These are phyloP conservation scores for Phytophthora parvispora DNA, from an alignment of 352 stramenopile genomes.

Conservation along the genomic window DNA sequence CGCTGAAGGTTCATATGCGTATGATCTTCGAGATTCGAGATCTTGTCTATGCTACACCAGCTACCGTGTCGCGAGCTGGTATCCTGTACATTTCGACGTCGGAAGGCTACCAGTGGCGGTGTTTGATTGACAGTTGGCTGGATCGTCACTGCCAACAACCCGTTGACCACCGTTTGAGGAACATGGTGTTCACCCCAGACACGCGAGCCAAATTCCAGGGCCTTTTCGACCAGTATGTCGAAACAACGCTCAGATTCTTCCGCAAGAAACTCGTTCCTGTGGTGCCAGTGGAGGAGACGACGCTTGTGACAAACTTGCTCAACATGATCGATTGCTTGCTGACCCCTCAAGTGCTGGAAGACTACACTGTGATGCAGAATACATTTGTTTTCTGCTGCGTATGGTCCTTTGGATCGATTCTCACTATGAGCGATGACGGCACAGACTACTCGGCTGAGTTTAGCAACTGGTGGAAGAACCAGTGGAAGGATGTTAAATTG, in stretches of 20 bases:
- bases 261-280: slow-evolving; percentile 94
- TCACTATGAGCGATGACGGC: slow-evolving; percentile 95
- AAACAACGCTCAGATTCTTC: slow-evolving; percentile 94
- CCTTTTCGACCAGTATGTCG: slow-evolving; percentile 95
- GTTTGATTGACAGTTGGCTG: slow-evolving; percentile 95
- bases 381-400: slow-evolving; percentile 97
- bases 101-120: slow-evolving; percentile 96
- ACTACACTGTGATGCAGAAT: slow-evolving; percentile 90
- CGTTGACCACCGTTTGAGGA: slow-evolving; percentile 70
- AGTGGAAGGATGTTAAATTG: slow-evolving; percentile 98
- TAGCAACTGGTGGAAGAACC: slow-evolving; percentile 96
- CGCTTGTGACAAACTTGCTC: slow-evolving; percentile 93
- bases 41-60: slow-evolving; percentile 96
- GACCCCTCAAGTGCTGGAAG: slow-evolving; percentile 80
- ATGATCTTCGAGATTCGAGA: slow-evolving; percentile 99
- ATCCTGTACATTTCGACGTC: slow-evolving; percentile 98
- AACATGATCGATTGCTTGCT: slow-evolving; percentile 96
- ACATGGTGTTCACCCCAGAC: slow-evolving; percentile 86
- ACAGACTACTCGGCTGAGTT: slow-evolving; percentile 96
- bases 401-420: slow-evolving; percentile 95
- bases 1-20: slow-evolving; percentile 96
- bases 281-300: slow-evolving; percentile 95
- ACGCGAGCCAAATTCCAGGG: slow-evolving; percentile 81
- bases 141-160: slow-evolving; percentile 77
- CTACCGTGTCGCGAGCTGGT: slow-evolving; percentile 95